phyloP scores from a whole-genome alignment of 2,329 filamentous ascomycete genomes.

The Pestalotiopsis sp. region DNA sequence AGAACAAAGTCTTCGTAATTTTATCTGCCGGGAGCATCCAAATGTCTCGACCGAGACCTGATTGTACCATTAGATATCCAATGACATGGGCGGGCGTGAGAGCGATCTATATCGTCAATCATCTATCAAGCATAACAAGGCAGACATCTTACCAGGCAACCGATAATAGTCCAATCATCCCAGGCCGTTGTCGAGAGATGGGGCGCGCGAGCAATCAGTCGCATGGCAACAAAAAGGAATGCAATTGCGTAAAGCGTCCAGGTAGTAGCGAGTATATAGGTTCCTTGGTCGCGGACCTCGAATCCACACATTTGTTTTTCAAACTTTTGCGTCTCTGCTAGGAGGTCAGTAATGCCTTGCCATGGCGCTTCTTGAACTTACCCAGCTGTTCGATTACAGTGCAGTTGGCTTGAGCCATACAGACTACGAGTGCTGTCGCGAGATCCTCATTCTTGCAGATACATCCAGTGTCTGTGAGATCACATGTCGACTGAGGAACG shows the following conservation, averaged over 20 bases:
- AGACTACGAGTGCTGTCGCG: neutral
- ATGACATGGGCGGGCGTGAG: constrained; percentile 3
- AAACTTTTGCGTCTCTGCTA: neutral
- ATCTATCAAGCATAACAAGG: neutral
- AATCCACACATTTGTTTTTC: constrained; percentile 1
- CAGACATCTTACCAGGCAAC: neutral
- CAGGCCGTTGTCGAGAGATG: neutral
- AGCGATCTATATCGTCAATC: neutral
- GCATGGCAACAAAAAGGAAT: neutral
- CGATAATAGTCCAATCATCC: constrained; percentile 7
- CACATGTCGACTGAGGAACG: neutral
- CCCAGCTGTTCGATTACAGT: constrained; percentile 1
- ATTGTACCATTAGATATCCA: neutral
- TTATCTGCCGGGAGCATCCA: constrained; percentile 31
- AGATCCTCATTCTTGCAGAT: constrained; percentile 2
- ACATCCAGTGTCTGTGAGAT: neutral
- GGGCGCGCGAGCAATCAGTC: neutral
- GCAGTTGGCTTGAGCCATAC: neutral
- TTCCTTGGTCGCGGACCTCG: neutral
- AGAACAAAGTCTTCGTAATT: constrained; percentile 28
- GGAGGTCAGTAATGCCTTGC: neutral
- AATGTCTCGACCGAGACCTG: constrained; percentile 34
- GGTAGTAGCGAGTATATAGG: neutral
- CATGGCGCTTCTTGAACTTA: neutral
- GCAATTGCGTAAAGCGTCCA: constrained; percentile 2